These are phyloP conservation scores for Xylaria cubensis DNA, from an alignment of 495 filamentous ascomycete genomes.

Conservation along the genomic window DNA sequence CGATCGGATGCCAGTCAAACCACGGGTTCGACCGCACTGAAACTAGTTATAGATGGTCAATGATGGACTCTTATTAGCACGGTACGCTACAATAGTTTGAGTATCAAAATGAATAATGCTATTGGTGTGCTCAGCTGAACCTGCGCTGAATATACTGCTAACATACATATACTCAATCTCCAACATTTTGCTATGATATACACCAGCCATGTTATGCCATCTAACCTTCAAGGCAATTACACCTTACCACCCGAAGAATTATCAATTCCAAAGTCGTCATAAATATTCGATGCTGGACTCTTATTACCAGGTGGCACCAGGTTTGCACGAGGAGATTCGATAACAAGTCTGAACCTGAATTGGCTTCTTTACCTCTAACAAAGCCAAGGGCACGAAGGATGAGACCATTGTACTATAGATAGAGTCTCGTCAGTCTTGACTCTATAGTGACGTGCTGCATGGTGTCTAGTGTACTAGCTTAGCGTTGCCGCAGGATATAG, in stretches of 20 bases:
- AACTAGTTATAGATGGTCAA: constrained; percentile 1
- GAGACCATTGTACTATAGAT: background rate
- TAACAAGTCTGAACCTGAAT: too few relatives aligned
- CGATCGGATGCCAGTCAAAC: constrained; percentile 12
- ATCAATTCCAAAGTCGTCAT: background rate
- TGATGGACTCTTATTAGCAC: background rate
- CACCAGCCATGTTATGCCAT: background rate
- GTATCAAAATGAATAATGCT: background rate
- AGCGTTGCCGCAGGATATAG: background rate
- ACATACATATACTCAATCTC: background rate
- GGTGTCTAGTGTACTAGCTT: background rate
- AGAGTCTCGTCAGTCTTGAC: background rate
- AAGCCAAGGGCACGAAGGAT: background rate
- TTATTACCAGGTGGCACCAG: background rate
- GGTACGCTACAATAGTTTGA: background rate
- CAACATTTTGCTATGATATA: too few relatives aligned
- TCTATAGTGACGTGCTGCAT: background rate
- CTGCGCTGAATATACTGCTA: background rate
- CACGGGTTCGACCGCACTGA: constrained; percentile 24
- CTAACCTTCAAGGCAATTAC: background rate
- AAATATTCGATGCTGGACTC: background rate
- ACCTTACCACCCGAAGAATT: background rate
- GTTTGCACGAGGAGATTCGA: background rate
- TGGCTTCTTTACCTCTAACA: background rate
- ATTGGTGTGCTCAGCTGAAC: background rate